Conservation (phyloP, 768 basidiomycete genomes). For the Boletus rex-veris region DNA sequence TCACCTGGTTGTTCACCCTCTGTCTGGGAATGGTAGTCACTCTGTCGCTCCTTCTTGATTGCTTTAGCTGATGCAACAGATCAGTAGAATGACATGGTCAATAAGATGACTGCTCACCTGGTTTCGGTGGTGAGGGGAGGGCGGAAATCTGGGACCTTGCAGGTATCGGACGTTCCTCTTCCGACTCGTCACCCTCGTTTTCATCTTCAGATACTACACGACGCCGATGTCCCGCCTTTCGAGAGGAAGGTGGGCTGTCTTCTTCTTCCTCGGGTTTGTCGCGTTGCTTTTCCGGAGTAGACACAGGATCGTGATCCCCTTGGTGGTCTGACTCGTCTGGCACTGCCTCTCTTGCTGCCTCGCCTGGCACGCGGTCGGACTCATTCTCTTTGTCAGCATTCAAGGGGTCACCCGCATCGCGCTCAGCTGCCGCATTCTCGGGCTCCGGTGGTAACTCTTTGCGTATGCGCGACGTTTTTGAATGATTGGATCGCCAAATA, state of each 20-base stretch:
- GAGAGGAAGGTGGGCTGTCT: background rate
- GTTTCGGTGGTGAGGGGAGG: slow-evolving; percentile 3
- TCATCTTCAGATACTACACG: slow-evolving; percentile 13
- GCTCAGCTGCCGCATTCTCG: background rate
- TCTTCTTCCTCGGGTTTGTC: slow-evolving; percentile 10
- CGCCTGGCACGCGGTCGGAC: background rate
- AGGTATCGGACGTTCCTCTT: background rate
- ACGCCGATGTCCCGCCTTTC: slow-evolving; percentile 1
- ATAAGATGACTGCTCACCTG: background rate
- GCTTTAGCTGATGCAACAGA: background rate
- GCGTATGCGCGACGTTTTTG: background rate
- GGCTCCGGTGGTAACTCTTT: background rate
- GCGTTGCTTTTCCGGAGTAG: background rate
- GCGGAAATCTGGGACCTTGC: background rate
- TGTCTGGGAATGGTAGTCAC: background rate
- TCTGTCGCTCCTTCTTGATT: slow-evolving; percentile 3
- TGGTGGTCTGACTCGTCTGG: slow-evolving; percentile 9
- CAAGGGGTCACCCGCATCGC: background rate
- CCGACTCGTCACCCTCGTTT: slow-evolving; percentile 1
- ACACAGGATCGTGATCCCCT: background rate
- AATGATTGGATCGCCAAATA: background rate
- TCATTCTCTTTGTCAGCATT: background rate
- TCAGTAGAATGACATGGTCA: background rate
- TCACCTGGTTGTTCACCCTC: slow-evolving; percentile 5
- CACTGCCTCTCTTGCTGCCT: background rate